Conservation (phyloP, 768 basidiomycete genomes). For the Panaeolus cyanescens region DNA sequence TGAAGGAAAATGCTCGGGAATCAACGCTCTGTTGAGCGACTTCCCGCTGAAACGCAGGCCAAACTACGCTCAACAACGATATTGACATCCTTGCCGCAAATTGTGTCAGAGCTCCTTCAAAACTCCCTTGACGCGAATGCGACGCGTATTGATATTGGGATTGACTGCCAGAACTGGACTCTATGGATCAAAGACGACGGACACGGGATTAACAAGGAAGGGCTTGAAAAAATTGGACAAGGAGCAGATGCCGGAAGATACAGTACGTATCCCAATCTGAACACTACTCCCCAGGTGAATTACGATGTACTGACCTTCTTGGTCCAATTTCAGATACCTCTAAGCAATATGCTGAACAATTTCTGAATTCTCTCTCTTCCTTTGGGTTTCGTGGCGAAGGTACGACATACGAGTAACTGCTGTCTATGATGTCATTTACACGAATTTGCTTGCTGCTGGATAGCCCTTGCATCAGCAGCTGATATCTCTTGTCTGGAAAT, state of each 20-base stretch:
- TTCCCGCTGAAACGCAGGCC: constrained; percentile 64
- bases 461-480: constrained; percentile 84
- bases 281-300: background rate
- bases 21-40: constrained; percentile 35
- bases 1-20: constrained; percentile 20
- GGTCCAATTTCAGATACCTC: constrained; percentile 57
- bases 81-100: constrained; percentile 76
- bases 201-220: constrained; percentile 65
- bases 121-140: constrained; percentile 88
- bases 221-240: constrained; percentile 54
- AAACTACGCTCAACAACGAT: constrained; percentile 83
- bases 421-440: background rate
- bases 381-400: constrained; percentile 97
- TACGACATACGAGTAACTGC: constrained; percentile 22
- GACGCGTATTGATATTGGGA: constrained; percentile 63
- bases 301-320: background rate
- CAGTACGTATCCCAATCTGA: constrained; percentile 49
- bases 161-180: constrained; percentile 78
- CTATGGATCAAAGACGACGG: constrained; percentile 91
- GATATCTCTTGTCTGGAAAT: constrained; percentile 83
- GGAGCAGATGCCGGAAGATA: constrained; percentile 61
- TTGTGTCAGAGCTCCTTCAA: constrained; percentile 85
- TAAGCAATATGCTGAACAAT: constrained; percentile 58
- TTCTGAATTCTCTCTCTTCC: constrained; percentile 54
- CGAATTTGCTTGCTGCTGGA: constrained; percentile 1